phyloP scores from a whole-genome alignment of 1,284 basidiomycete species.

The Ceratobasidium sp. region DNA sequence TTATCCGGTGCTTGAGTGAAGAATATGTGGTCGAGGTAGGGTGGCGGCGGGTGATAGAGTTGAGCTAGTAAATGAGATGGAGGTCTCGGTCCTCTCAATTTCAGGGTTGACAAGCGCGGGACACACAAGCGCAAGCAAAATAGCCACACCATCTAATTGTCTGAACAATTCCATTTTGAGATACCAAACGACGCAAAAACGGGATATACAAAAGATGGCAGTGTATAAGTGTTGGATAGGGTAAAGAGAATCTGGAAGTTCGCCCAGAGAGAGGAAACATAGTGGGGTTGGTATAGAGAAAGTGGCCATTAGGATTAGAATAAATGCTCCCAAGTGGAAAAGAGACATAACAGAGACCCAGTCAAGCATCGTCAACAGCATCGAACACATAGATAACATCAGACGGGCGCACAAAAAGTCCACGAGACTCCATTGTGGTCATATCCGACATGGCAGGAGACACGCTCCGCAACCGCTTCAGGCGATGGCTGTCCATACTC shows the following conservation, averaged over 20 bases:
- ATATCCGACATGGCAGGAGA: constrained; percentile 74
- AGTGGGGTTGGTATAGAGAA: constrained; percentile 28
- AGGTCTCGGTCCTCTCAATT: constrained; percentile 37
- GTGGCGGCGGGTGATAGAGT: constrained; percentile 11
- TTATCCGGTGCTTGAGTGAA: background rate
- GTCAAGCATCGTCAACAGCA: constrained; percentile 55
- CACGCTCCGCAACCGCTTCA: constrained; percentile 74
- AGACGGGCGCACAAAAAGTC: constrained; percentile 80
- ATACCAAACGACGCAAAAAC: constrained; percentile 17
- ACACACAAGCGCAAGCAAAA: constrained; percentile 23
- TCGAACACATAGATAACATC: constrained; percentile 85
- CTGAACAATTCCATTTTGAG: constrained; percentile 19
- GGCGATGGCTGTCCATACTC: constrained; percentile 61
- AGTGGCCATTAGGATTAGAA: constrained; percentile 22
- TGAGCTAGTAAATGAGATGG: constrained; percentile 2
- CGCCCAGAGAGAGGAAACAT: constrained; percentile 26
- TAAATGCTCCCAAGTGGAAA: constrained; percentile 36
- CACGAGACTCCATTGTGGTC: constrained; percentile 70
- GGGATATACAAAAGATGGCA: constrained; percentile 28
- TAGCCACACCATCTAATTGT: constrained; percentile 25
- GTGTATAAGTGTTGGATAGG: constrained; percentile 36
- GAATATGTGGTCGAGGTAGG: background rate
- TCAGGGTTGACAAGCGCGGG: constrained; percentile 26
- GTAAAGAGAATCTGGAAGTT: constrained; percentile 24
- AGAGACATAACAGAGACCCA: background rate